These are phyloP conservation scores for Geotrichum histeridarum DNA, from an alignment of 1,139 yeast species.

Conservation along the genomic window DNA sequence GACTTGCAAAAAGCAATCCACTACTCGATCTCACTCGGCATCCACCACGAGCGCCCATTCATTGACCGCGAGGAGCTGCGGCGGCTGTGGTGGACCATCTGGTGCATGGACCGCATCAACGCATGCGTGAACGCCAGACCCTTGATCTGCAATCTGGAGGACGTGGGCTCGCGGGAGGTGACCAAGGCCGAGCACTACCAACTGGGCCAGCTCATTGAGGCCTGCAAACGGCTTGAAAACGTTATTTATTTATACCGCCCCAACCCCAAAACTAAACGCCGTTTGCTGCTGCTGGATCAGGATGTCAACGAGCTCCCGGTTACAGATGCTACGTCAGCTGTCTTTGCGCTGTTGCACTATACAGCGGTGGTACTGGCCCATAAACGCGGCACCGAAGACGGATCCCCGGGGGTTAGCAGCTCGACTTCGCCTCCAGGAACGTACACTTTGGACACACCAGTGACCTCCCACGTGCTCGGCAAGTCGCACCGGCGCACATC, in stretches of 20 bases:
- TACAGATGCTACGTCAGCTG: conserved; percentile 28
- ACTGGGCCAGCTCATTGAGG: conserved; percentile 34
- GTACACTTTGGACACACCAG: conserved; percentile 7
- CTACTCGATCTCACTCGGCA: conserved; percentile 39
- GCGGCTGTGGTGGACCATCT: conserved; percentile 42
- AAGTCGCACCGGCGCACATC: conserved; percentile 3
- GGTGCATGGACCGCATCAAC: conserved; percentile 41
- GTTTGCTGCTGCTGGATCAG: conserved; percentile 15
- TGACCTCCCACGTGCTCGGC: neutral
- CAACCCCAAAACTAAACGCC: conserved; percentile 19
- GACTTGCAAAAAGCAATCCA: conserved; percentile 41
- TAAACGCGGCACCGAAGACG: conserved; percentile 26
- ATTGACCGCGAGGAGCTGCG: conserved; percentile 34
- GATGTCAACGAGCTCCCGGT: conserved; percentile 21
- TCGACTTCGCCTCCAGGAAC: conserved; percentile 10
- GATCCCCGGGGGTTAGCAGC: neutral
- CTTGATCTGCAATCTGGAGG: conserved; percentile 38
- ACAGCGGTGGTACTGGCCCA: conserved; percentile 35
- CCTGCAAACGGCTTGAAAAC: conserved; percentile 36
- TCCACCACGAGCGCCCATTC: conserved; percentile 39
- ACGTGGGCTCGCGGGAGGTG: conserved; percentile 38
- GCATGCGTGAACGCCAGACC: conserved; percentile 42
- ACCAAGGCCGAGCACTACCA: conserved; percentile 27
- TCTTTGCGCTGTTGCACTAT: conserved; percentile 33
- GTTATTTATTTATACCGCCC: conserved; percentile 40